A percentile compares a stretch with the other conserved stretches of the same genome.
Evolutionary conservation across 2,329 filamentous ascomycete genomes (phyloP).

Genomic region (Herpotrichia juniperi): DNA sequence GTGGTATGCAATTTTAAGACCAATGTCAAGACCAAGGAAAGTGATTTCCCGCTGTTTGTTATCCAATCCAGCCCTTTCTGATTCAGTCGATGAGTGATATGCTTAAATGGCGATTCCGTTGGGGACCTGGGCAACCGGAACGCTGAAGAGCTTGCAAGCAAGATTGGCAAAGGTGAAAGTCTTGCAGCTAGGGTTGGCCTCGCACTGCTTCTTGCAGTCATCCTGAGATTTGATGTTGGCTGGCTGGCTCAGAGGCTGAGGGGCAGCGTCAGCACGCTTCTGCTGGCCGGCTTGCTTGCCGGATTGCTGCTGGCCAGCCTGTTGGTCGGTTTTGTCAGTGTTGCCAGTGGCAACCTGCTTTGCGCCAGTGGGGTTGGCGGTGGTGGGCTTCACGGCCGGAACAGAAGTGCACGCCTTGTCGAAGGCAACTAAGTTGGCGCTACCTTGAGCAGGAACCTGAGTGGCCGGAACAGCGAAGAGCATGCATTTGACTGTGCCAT

Average conservation of each 20-base stretch:
- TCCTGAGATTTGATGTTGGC: constrained; percentile 11
- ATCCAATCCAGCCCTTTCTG: no score
- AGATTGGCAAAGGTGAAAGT: constrained; percentile 14
- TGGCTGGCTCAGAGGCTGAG: constrained; percentile 13
- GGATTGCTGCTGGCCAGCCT: constrained; percentile 6
- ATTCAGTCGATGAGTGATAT: no score
- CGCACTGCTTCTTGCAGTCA: constrained; percentile 16
- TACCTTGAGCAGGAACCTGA: constrained; percentile 13
- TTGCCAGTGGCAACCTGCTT: constrained; percentile 4
- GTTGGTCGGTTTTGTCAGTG: not conserved
- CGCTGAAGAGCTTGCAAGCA: constrained; percentile 16
- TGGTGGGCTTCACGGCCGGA: constrained; percentile 15
- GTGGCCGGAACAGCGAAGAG: constrained; percentile 15
- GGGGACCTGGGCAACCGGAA: constrained; percentile 13
- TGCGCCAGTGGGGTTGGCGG: constrained; percentile 20
- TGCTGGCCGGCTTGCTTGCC: not conserved
- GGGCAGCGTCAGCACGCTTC: constrained; percentile 9
- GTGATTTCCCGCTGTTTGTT: no score
- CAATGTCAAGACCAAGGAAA: no score
- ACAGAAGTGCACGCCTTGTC: constrained; percentile 20
- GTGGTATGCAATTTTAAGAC: no score
- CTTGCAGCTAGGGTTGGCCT: constrained; percentile 15
- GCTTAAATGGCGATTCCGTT: no score
- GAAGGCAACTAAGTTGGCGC: constrained; percentile 17
- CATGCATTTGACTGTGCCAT: constrained; percentile 21